Evolutionary conservation across 257 asterid genomes (phyloP).

Genomic region (Leptodermis oblonga): DNA sequence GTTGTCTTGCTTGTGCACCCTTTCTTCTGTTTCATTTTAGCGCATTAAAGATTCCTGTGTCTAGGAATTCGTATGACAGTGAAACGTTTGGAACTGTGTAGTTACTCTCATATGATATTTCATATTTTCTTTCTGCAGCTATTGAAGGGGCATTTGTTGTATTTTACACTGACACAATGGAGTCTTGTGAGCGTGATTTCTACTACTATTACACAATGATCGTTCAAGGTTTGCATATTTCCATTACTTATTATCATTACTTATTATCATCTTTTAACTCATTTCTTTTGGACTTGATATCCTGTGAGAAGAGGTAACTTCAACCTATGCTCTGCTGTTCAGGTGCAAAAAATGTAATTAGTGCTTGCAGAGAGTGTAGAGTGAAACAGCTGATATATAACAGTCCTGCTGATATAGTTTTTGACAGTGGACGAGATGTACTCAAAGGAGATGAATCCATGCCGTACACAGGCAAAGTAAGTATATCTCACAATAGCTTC

Average conservation of each 20-base stretch:
- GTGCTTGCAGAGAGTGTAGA: conserved; percentile 73
- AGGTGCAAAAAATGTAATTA: conserved; percentile 77
- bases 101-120: neutral
- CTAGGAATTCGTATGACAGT: neutral
- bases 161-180: conserved; percentile 54
- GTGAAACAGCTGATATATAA: conserved; percentile 66
- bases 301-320: neutral
- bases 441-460: conserved; percentile 66
- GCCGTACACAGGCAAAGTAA: conserved; percentile 70
- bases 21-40: neutral
- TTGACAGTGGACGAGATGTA: conserved; percentile 48
- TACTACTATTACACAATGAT: conserved; percentile 46
- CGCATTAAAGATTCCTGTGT: neutral
- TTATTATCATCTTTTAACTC: conserved; percentile 14
- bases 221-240: conserved; percentile 57
- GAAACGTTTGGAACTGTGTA: neutral
- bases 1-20: neutral
- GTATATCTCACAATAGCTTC: conserved; percentile 23
- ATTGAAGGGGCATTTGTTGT: conserved; percentile 70
- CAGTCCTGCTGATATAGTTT: conserved; percentile 80
- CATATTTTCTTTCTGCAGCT: conserved; percentile 45
- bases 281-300: neutral
- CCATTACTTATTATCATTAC: conserved; percentile 7
- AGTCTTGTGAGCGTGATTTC: conserved; percentile 44
- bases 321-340: conserved; percentile 14